These are phyloP conservation scores for Pythium guiyangense DNA, from an alignment of 352 stramenopile species.

Conservation along the genomic window DNA sequence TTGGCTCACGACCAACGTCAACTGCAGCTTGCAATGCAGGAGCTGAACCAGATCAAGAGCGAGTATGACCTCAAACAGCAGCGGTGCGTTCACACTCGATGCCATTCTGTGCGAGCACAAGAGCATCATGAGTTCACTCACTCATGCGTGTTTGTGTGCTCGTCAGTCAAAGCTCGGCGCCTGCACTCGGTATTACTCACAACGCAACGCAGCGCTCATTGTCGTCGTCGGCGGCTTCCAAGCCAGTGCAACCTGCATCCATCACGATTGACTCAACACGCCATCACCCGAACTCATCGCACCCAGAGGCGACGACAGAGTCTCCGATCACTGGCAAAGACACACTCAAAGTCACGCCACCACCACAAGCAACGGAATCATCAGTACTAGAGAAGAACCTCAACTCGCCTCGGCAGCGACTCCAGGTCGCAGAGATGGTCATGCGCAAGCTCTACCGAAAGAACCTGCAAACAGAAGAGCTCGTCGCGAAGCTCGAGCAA, in stretches of 20 bases:
- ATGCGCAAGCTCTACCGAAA: constrained; percentile 60
- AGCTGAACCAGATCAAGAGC: constrained; percentile 42
- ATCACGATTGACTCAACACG: not conserved
- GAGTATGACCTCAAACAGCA: constrained; percentile 32
- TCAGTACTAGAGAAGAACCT: constrained; percentile 10
- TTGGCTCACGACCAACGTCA: not conserved
- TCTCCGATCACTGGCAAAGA: too few relatives aligned
- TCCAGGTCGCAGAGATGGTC: constrained; percentile 52
- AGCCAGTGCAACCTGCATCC: not conserved
- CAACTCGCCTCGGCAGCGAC: constrained; percentile 35
- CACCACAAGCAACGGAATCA: not conserved
- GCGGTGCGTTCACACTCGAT: constrained; percentile 12
- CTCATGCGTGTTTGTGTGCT: not conserved
- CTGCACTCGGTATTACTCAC: constrained; percentile 4
- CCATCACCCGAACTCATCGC: not conserved
- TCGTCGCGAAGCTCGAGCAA: constrained; percentile 16
- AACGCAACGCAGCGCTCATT: not conserved
- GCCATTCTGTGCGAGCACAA: not conserved
- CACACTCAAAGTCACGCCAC: not conserved
- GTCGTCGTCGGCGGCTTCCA: not conserved
- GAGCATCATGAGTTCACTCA: not conserved
- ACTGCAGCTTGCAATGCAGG: constrained; percentile 25
- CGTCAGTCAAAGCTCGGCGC: constrained; percentile 22
- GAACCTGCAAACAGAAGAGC: constrained; percentile 38
- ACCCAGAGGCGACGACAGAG: not conserved